Evolutionary conservation across 768 basidiomycete genomes (phyloP), one percentile per base, ranked within the genome.

Genomic region (Gautieria morchelliformis): DNA sequence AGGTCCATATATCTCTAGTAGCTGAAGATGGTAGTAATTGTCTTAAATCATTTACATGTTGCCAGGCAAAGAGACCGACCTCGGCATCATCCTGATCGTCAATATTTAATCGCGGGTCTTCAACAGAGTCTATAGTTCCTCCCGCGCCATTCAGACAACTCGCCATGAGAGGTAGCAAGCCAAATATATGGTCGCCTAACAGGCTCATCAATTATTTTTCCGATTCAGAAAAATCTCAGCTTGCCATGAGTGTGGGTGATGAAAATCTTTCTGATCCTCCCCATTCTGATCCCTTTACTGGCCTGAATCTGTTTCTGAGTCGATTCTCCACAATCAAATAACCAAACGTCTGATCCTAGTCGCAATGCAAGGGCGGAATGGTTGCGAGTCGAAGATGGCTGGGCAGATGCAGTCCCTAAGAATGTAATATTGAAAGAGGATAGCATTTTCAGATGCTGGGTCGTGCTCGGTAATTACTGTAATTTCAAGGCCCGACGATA

Each of bases 211-310:
- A 33, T 44, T 58, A 53, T 39, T 19, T 54, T 19, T 44, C 47
- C 3, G 39, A 20, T 19, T 54, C 5, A n/a, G 17, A 12, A 17
- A 20, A 55, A n/a, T 22, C 12, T 42, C 9, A 24, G 63, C 72
- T 35, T 56, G 89, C 91, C 90, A 71, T 93, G 92, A 0, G 87
- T 87, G 70, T 94, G 92, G 1, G 92, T 93, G 59, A 93, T 82
- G 67, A 93, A 92, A 27, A 94, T 80, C 68, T 90, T 91, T 59
- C 79, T 77, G 49, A 93, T 84, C 65, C 69, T 84, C 32, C 88
- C 84, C 83, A 89, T 85, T 68, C 82, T 87, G n/a, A 93, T 62
- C 60, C 85, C 87, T 66, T 78, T 81, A 32, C 45, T 49, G 30
- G 53, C 68, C 48, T 89, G 87, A 4, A 91, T 63, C 63, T 83